Conservation (phyloP, 192 early-diverging fungal species). For the Thoreauomyces humboldtii region DNA sequence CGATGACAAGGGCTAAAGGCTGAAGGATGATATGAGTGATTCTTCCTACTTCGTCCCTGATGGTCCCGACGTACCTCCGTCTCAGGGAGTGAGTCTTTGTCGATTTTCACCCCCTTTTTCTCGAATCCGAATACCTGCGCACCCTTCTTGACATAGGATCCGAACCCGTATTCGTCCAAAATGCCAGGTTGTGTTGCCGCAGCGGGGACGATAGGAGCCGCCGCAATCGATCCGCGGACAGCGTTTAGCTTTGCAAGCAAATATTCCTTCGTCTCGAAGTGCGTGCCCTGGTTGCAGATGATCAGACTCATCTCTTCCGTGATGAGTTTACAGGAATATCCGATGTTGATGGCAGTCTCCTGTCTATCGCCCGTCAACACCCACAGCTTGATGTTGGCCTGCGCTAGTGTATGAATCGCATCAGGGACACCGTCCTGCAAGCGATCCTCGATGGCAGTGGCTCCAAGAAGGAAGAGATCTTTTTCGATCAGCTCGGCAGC, state of each 20-base stretch:
- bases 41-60: no score
- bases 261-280: slow-evolving; percentile 91
- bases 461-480: slow-evolving; percentile 86
- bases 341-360: slow-evolving; percentile 99
- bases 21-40: slow-evolving; percentile 23
- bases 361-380: slow-evolving; percentile 97
- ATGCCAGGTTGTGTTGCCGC: neutral
- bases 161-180: slow-evolving; percentile 18
- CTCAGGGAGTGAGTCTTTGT: slow-evolving; percentile 36
- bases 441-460: slow-evolving; percentile 98
- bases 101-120: slow-evolving; percentile 37
- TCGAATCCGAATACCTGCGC: slow-evolving; percentile 27
- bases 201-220: neutral
- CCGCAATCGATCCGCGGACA: slow-evolving; percentile 49
- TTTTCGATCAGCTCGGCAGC: slow-evolving; percentile 96
- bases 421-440: slow-evolving; percentile 99
- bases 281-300: slow-evolving; percentile 86
- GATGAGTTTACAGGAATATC: slow-evolving; percentile 93
- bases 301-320: slow-evolving; percentile 96
- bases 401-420: slow-evolving; percentile 91
- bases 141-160: slow-evolving; percentile 16
- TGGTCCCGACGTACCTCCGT: slow-evolving; percentile 13
- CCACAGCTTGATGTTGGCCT: slow-evolving; percentile 96
- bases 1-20: slow-evolving; percentile 90
- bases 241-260: slow-evolving; percentile 83